Evolutionary conservation across 2,329 filamentous ascomycete species (phyloP).

Genomic region (Phyllosticta capitalensis): DNA sequence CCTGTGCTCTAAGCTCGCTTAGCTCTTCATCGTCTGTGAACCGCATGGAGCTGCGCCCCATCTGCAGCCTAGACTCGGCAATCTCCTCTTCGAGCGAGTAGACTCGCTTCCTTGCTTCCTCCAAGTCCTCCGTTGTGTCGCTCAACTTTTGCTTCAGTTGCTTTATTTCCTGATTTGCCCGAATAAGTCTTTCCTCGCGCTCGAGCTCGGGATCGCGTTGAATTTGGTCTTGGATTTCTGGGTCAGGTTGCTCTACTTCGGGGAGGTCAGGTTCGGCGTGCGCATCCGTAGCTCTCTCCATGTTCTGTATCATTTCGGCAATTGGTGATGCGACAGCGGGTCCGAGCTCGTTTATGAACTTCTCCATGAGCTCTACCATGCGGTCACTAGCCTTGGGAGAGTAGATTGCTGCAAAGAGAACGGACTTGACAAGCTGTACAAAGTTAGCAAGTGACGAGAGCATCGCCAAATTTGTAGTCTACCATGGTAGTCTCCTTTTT

Average conservation of each 20-base stretch:
- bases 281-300: constrained; percentile 14
- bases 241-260: constrained; percentile 6
- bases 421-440: constrained; percentile 36
- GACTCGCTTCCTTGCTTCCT: constrained; percentile 32
- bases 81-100: constrained; percentile 39
- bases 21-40: constrained; percentile 32
- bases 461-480: background rate
- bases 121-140: constrained; percentile 33
- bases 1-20: constrained; percentile 34
- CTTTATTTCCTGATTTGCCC: constrained; percentile 38
- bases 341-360: constrained; percentile 20
- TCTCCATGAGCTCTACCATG: constrained; percentile 33
- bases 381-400: constrained; percentile 38
- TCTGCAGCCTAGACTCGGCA: constrained; percentile 36
- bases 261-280: constrained; percentile 6
- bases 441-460: background rate
- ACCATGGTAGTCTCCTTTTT: constrained; percentile 27
- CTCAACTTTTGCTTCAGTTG: constrained; percentile 32
- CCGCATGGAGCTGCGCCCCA: constrained; percentile 32
- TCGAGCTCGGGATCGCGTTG: constrained; percentile 36
- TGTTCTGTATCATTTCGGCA: constrained; percentile 31
- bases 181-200: constrained; percentile 40
- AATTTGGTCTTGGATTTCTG: constrained; percentile 2
- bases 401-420: constrained; percentile 39
- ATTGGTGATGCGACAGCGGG: constrained; percentile 28